Conservation (phyloP, 805 yeast species). For the Monosporozyma unispora region DNA sequence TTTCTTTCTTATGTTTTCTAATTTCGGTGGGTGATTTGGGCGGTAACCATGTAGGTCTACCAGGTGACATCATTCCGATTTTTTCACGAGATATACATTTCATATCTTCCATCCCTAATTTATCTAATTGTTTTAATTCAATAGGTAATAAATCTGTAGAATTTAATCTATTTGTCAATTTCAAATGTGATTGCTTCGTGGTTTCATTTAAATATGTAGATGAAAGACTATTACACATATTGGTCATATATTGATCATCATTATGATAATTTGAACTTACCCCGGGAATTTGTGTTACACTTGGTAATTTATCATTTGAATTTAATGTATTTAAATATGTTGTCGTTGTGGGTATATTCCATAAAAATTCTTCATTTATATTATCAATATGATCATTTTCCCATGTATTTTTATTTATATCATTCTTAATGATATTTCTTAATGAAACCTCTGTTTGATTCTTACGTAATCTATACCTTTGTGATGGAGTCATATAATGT, state of each 20-base stretch:
- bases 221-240: conserved; percentile 31
- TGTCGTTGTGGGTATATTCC: conserved; percentile 43
- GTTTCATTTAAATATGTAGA: conserved; percentile 33
- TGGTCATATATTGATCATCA: conserved; percentile 21
- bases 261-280: background rate
- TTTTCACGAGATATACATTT: conserved; percentile 53
- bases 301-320: background rate
- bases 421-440: conserved; percentile 23
- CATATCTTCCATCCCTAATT: conserved; percentile 45
- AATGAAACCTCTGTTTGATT: conserved; percentile 27
- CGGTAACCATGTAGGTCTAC: conserved; percentile 64
- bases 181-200: conserved; percentile 26
- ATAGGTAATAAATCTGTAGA: conserved; percentile 30
- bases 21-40: conserved; percentile 49
- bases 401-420: conserved; percentile 26
- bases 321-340: background rate
- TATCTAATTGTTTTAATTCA: conserved; percentile 28
- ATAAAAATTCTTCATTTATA: conserved; percentile 24
- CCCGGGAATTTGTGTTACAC: background rate
- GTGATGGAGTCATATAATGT: conserved; percentile 32
- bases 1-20: conserved; percentile 38
- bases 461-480: conserved; percentile 31
- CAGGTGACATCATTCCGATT: conserved; percentile 40
- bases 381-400: conserved; percentile 24
- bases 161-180: conserved; percentile 27